Base-by-base conservation (phyloP, 345 rosid genomes). In the Passiflora organensis region DNA sequence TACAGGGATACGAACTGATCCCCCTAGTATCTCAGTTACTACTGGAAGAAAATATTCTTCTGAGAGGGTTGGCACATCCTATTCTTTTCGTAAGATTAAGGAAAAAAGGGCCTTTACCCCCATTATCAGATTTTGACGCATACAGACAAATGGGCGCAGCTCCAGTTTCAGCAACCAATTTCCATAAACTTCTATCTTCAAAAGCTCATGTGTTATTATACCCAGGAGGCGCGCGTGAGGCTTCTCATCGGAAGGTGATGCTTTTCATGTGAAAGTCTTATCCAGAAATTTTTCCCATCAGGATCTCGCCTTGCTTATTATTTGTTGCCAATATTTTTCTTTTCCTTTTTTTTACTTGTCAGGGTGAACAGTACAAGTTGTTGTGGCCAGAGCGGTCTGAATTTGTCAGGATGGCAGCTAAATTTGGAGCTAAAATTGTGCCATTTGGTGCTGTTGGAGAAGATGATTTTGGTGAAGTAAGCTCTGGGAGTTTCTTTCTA, bases 201-300 rank as follows among this genome's bases (percentile, higher is more conserved):
- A 83, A 82, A 41, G 74, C 89, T 57, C 87, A 85, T 66, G 78
- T 71, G 65, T 58, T 85, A 21, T 71, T 85, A 47, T 85, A 83
- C 66, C 95, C 96, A 2, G 95, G 96, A 58, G 95, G 96, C 44
- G 60, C 63, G 44, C 91, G 91, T 0, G 96, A 89, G 72, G 91
- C 91, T 70, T 69, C 74, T 51, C 95, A 89, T 47, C 59, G 82
- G 34, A 84, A 81, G 86, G 86, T 77, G 46, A 28, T 28, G 8
- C 34, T 28, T 8, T 28, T 28, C 34, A 28, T 8, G 34, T n/a
- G n/a, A n/a, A n/a, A n/a, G n/a, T n/a, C n/a, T n/a, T n/a, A n/a
- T n/a, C 34, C 3, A 28, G 34, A 8, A 28, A 28, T 2, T 28
- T 28, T 28, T 3, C 15, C 14, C 15, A 6, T 41, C 13, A 41